Percentiles rank a stretch among this genome's conserved stretches.
These are phyloP conservation scores for Conticribra weissflogii DNA, from an alignment of 108 stramenopile genomes.

Conservation along the genomic window DNA sequence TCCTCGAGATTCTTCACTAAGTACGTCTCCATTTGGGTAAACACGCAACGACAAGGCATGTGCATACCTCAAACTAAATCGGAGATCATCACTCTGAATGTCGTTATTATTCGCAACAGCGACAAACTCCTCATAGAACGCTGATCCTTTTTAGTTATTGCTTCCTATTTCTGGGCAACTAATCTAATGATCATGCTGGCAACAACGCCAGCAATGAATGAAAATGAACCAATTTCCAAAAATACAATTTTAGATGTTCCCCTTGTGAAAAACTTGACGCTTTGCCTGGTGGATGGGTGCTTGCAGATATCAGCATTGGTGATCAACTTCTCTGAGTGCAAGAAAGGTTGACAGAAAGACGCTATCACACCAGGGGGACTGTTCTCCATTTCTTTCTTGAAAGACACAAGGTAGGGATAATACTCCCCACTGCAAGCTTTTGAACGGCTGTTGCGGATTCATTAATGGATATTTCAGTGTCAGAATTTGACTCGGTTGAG, in stretches of 20 bases:
- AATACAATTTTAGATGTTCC: not conserved
- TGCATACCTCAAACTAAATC: conserved; percentile 10
- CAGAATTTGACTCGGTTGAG: not conserved
- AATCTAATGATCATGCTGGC: conserved; percentile 4
- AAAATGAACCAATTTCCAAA: not conserved
- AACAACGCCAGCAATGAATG: not conserved
- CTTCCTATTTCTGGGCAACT: not conserved
- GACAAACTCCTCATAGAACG: conserved; percentile 4
- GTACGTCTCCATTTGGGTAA: conserved; percentile 10
- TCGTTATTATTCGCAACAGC: conserved; percentile 10
- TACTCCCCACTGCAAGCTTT: too few species aligned
- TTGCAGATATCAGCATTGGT: conserved; percentile 12
- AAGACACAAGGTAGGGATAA: conserved; percentile 4
- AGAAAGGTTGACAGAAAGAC: conserved; percentile 25
- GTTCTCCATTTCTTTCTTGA: conserved; percentile 1
- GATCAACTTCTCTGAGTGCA: conserved; percentile 23
- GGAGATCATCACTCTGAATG: conserved; percentile 9
- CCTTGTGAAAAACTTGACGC: not conserved
- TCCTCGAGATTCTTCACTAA: conserved; percentile 1
- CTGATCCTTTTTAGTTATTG: not conserved
- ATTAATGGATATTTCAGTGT: conserved; percentile 7
- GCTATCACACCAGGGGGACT: conserved; percentile 2
- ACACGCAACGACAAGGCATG: conserved; percentile 5
- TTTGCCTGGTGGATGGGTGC: not conserved
- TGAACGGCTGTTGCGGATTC: not conserved